Conservation (phyloP, 345 rosid genomes). For the Murraya paniculata region DNA sequence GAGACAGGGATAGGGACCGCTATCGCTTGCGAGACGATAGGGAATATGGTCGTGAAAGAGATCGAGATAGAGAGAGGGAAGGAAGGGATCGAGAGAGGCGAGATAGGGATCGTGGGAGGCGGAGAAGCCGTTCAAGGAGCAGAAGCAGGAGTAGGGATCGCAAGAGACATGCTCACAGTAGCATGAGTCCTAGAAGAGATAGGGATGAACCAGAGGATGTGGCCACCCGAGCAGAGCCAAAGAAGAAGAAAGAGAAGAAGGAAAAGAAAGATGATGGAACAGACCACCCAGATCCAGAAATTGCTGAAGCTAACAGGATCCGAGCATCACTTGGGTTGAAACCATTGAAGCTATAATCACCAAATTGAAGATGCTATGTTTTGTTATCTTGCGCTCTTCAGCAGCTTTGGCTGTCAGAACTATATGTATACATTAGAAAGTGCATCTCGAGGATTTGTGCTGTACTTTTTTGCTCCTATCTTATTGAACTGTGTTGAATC, state of each 20-base stretch:
- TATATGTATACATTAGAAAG: background rate
- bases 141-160: constrained; percentile 69
- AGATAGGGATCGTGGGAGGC: constrained; percentile 65
- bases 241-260: constrained; percentile 78
- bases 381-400: background rate
- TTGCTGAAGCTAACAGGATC: constrained; percentile 84
- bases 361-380: background rate
- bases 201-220: constrained; percentile 39
- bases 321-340: constrained; percentile 75
- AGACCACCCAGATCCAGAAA: constrained; percentile 82
- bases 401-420: background rate
- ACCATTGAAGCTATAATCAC: constrained; percentile 43
- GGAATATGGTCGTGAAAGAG: constrained; percentile 73
- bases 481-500: background rate
- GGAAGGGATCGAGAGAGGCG: constrained; percentile 58
- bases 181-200: constrained; percentile 49
- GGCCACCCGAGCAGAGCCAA: constrained; percentile 51
- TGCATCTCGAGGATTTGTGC: background rate
- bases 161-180: constrained; percentile 57
- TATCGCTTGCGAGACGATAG: constrained; percentile 64
- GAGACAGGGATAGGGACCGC: constrained; percentile 67
- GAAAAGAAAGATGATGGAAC: constrained; percentile 79
- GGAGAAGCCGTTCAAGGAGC: constrained; percentile 66
- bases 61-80: constrained; percentile 73
- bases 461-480: background rate